Evolutionary conservation across 108 stramenopile species (phyloP).

Genomic region (Skeletonema marinoi): DNA sequence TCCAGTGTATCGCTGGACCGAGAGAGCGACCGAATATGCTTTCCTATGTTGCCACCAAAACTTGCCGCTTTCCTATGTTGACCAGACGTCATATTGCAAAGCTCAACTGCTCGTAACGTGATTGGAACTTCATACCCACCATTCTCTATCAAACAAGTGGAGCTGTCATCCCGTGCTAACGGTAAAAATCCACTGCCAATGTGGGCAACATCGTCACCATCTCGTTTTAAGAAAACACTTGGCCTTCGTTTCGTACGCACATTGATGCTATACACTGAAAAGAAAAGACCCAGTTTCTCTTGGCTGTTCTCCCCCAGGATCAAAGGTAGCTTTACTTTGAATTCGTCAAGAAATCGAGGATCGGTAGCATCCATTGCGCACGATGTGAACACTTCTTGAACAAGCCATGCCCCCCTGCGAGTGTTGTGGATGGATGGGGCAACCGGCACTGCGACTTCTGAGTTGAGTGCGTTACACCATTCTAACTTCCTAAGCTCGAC

Average conservation of each 20-base stretch:
- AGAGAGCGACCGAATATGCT: conserved; percentile 14
- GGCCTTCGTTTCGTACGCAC: conserved; percentile 29
- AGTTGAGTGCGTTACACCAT: conserved; percentile 58
- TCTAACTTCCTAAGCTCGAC: conserved; percentile 75
- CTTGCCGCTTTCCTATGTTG: conserved; percentile 9
- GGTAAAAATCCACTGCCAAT: conserved; percentile 76
- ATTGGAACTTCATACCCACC: conserved; percentile 76
- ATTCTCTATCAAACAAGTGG: conserved; percentile 61
- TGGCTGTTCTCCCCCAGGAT: conserved; percentile 40
- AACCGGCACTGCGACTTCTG: conserved; percentile 61
- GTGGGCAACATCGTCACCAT: conserved; percentile 24
- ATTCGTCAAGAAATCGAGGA: conserved; percentile 81
- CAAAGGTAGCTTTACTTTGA: conserved; percentile 85
- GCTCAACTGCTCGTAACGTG: conserved; percentile 27
- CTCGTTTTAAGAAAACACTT: not conserved
- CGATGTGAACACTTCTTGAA: conserved; percentile 69
- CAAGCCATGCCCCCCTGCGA: conserved; percentile 78
- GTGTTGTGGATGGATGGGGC: conserved; percentile 72
- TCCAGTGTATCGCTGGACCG: conserved; percentile 2
- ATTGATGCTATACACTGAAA: conserved; percentile 70
- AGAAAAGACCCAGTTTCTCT: conserved; percentile 47
- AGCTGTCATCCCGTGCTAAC: conserved; percentile 36
- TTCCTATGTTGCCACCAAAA: conserved; percentile 4
- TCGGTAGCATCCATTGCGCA: conserved; percentile 62
- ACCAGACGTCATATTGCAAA: not conserved